Evolutionary conservation across 2,329 filamentous ascomycete genomes (phyloP).

Genomic region (Thermoascus crustaceus): DNA sequence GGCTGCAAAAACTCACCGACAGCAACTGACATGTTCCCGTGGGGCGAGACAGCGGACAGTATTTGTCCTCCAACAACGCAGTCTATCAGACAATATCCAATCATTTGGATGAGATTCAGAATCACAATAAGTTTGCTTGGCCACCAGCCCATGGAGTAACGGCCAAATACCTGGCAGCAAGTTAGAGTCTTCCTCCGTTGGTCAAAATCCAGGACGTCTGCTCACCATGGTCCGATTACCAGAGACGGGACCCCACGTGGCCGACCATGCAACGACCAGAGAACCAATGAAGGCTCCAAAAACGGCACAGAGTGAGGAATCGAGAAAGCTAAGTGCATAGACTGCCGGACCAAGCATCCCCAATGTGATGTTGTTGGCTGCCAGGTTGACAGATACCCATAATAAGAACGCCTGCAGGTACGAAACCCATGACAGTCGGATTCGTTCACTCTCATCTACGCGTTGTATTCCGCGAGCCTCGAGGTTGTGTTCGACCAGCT

Average conservation of each 20-base stretch:
- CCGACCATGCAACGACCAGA: constrained; percentile 50
- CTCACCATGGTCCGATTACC: constrained; percentile 54
- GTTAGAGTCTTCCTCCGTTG: constrained; percentile 3
- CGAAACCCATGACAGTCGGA: constrained; percentile 43
- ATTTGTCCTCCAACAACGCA: constrained; percentile 62
- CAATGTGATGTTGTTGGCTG: constrained; percentile 57
- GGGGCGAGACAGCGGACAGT: constrained; percentile 54
- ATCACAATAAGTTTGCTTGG: constrained; percentile 56
- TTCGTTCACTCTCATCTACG: constrained; percentile 48
- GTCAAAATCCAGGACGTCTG: not conserved
- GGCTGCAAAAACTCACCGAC: constrained; percentile 51
- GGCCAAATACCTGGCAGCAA: constrained; percentile 42
- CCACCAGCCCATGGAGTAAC: constrained; percentile 59
- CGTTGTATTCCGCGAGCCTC: constrained; percentile 55
- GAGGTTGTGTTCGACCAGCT: constrained; percentile 38
- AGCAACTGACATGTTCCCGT: constrained; percentile 52
- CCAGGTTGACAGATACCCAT: constrained; percentile 56
- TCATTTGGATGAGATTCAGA: constrained; percentile 54
- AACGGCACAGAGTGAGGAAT: constrained; percentile 49
- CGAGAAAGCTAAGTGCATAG: constrained; percentile 51
- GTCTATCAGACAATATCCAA: constrained; percentile 56
- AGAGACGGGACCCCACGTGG: constrained; percentile 53
- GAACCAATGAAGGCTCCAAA: constrained; percentile 51
- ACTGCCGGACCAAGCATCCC: constrained; percentile 55
- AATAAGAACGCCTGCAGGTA: constrained; percentile 50